phyloP scores from a whole-genome alignment of 768 basidiomycete species.

The Clavaria fumosa region DNA sequence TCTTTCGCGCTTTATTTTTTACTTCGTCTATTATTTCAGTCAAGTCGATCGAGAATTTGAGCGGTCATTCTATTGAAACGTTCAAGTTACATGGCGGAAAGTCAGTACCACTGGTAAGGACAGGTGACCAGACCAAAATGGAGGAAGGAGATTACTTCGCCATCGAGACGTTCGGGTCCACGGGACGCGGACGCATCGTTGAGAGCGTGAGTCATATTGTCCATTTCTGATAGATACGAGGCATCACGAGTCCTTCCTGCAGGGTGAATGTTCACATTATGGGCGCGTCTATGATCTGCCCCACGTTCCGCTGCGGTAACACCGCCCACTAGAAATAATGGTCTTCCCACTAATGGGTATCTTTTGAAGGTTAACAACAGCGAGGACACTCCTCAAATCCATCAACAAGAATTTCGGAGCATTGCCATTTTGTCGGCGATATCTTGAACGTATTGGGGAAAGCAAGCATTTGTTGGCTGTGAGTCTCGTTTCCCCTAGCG shows the following conservation, averaged over 20 bases:
- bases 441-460: constrained; percentile 86
- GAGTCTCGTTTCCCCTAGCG: constrained; percentile 12
- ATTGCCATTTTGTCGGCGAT: constrained; percentile 87
- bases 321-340: constrained; percentile 2
- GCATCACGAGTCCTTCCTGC: no score
- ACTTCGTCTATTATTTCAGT: constrained; percentile 30
- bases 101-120: constrained; percentile 79
- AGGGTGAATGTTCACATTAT: constrained; percentile 94
- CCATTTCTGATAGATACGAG: no score
- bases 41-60: constrained; percentile 86
- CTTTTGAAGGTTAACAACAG: constrained; percentile 51
- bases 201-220: constrained; percentile 41
- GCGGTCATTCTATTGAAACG: constrained; percentile 81
- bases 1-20: neutral
- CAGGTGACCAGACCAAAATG: constrained; percentile 88
- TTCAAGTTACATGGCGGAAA: constrained; percentile 95
- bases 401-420: constrained; percentile 93
- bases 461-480: constrained; percentile 88
- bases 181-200: constrained; percentile 75
- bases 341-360: constrained; percentile 5
- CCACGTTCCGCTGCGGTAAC: constrained; percentile 59
- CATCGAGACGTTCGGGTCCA: constrained; percentile 98
- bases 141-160: constrained; percentile 99
- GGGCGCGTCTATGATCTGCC: constrained; percentile 59
- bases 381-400: constrained; percentile 70